phyloP scores from a whole-genome alignment of 208 protist species.

The Porcisia hertigi region DNA sequence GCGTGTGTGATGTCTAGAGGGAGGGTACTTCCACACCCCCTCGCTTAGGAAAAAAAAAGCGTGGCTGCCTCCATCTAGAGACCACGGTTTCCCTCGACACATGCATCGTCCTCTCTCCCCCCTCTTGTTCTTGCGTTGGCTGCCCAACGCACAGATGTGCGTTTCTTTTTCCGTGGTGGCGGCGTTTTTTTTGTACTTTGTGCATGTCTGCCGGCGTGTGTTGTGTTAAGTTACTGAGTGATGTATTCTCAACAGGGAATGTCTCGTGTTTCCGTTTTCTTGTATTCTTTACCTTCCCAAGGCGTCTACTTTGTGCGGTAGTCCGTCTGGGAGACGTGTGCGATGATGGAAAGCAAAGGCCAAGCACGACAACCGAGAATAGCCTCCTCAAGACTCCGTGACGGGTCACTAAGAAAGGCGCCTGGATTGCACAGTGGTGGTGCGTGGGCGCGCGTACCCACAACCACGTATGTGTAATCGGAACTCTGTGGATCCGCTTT shows the following conservation, averaged over 20 bases:
- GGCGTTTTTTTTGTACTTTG: neutral
- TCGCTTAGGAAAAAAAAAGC: neutral
- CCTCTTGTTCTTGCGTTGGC: neutral
- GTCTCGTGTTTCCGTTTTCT: neutral
- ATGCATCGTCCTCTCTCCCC: neutral
- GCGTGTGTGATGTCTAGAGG: neutral
- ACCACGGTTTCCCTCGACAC: neutral
- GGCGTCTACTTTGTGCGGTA: neutral
- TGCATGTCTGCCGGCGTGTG: neutral
- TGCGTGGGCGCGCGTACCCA: neutral
- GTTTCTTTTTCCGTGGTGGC: neutral
- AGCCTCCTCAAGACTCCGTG: neutral
- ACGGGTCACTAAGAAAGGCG: neutral
- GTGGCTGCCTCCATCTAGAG: neutral
- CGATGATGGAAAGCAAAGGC: neutral
- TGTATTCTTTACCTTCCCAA: slow-evolving; percentile 7
- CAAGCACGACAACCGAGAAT: neutral
- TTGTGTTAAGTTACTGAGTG: neutral
- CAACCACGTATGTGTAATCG: too few species aligned
- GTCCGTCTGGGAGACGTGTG: neutral
- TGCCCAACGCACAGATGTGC: neutral
- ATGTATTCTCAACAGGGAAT: slow-evolving; percentile 4
- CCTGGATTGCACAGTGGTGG: neutral
- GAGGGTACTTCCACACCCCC: neutral
- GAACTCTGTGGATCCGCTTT: too few species aligned